Evolutionary conservation across 805 yeast species (phyloP).

Genomic region (Ogataea polymorpha): DNA sequence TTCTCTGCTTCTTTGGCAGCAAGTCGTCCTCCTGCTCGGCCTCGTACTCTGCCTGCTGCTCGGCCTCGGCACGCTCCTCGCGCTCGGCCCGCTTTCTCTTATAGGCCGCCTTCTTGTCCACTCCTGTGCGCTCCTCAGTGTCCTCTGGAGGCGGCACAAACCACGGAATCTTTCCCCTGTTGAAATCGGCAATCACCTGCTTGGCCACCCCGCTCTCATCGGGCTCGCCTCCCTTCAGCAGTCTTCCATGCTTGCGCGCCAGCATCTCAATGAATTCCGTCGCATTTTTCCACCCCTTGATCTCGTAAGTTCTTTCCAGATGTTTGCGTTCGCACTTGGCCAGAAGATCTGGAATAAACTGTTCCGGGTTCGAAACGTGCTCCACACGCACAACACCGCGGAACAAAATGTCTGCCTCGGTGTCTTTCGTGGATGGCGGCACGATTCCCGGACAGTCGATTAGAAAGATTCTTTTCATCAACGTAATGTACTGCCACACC

Average conservation of each 20-base stretch:
- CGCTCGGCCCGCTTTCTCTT: constrained; percentile 53
- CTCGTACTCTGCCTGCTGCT: constrained; percentile 26
- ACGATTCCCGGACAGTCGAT: constrained; percentile 99
- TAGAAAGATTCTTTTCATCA: constrained; percentile 91
- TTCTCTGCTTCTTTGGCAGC: constrained; percentile 21
- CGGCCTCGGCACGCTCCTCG: constrained; percentile 33
- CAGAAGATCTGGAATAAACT: constrained; percentile 84
- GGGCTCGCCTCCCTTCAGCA: constrained; percentile 96
- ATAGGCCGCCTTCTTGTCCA: constrained; percentile 50
- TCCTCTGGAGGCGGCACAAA: constrained; percentile 90
- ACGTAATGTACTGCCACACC: constrained; percentile 97
- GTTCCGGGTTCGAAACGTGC: constrained; percentile 93
- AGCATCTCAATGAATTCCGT: constrained; percentile 84
- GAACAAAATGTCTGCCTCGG: constrained; percentile 87
- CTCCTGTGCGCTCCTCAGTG: constrained; percentile 54
- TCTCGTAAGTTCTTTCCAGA: constrained; percentile 91
- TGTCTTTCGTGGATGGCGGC: constrained; percentile 87
- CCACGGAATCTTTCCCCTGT: constrained; percentile 98
- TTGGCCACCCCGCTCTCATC: constrained; percentile 93
- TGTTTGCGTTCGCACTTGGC: constrained; percentile 84
- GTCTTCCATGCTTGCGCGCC: constrained; percentile 90
- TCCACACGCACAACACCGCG: constrained; percentile 99
- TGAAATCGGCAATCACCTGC: constrained; percentile 87
- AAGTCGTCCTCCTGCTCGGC: constrained; percentile 22
- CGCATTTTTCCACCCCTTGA: constrained; percentile 80